Evolutionary conservation across 2,329 filamentous ascomycete genomes (phyloP).

Genomic region (Eutypella sp.): DNA sequence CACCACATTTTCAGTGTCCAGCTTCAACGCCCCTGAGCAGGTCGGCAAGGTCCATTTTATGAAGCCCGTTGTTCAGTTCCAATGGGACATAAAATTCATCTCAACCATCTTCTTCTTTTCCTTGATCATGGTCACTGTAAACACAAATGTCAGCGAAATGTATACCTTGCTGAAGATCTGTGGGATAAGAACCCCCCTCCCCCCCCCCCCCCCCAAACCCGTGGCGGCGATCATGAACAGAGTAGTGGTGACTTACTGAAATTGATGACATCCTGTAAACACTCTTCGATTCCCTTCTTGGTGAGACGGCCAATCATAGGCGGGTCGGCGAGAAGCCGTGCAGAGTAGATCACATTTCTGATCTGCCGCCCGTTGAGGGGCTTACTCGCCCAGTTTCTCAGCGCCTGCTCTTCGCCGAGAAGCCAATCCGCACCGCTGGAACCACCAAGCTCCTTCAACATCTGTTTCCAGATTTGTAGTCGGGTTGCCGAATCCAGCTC

Average conservation of each 20-base stretch:
- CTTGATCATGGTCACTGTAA: not conserved
- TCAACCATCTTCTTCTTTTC: not conserved
- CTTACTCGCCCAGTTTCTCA: not conserved
- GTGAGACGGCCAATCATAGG: not conserved
- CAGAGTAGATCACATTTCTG: constrained; percentile 2
- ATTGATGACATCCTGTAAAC: not conserved
- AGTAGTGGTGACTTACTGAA: not conserved
- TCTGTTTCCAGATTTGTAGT: not conserved
- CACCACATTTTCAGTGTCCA: too few relatives aligned
- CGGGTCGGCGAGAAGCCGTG: not conserved
- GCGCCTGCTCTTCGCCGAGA: not conserved
- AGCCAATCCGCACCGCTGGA: not conserved
- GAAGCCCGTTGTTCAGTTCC: too few relatives aligned
- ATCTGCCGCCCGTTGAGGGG: constrained; percentile 8
- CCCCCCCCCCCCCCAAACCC: too few relatives aligned
- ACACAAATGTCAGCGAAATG: not conserved
- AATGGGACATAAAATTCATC: not conserved
- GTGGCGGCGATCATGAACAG: not conserved
- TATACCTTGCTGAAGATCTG: too few relatives aligned
- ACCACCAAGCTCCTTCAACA: not conserved
- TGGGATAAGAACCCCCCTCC: too few relatives aligned
- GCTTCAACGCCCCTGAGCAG: too few relatives aligned
- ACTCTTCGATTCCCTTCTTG: not conserved
- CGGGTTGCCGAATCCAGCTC: not conserved
- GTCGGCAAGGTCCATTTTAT: too few relatives aligned